A percentile compares a stretch with the other conserved stretches of the same genome.
phyloP scores from a whole-genome alignment of 176 grass and related monocot genomes.

The Elymus sibiricus region DNA sequence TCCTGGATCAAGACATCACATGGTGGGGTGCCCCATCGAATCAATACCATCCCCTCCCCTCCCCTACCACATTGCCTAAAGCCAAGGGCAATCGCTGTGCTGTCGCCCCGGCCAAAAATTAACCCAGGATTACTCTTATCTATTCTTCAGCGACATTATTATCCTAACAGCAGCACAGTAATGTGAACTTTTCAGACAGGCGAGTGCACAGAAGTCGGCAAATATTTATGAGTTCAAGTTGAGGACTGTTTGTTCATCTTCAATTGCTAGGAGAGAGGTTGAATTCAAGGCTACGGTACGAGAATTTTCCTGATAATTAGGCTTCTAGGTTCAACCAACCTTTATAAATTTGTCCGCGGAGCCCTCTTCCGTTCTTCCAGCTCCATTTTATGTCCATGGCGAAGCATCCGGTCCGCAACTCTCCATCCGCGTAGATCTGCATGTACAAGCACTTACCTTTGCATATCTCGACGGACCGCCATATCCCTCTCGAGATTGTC shows the following conservation, averaged over 20 bases:
- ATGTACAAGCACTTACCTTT: conserved; percentile 12
- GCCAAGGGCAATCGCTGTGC: conserved; percentile 15
- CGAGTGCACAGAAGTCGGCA: conserved; percentile 1
- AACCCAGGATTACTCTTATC: not conserved
- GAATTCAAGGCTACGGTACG: not conserved
- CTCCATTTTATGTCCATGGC: not conserved
- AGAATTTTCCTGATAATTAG: not conserved
- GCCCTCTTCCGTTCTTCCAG: not conserved
- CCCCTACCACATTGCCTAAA: conserved; percentile 33
- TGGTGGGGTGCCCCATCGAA: conserved; percentile 62
- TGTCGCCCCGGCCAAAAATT: conserved; percentile 2
- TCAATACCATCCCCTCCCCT: conserved; percentile 37
- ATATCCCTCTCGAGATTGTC: conserved; percentile 31
- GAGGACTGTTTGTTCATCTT: not conserved
- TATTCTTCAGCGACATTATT: not conserved
- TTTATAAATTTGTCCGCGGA: not conserved
- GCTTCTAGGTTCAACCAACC: not conserved
- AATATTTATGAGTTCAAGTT: not conserved
- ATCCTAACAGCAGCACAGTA: not conserved
- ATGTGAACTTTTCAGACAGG: not conserved
- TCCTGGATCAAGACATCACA: conserved; percentile 56
- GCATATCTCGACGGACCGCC: not conserved
- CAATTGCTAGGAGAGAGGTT: not conserved
- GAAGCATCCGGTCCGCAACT: not conserved
- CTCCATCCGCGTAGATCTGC: not conserved